Conservation (phyloP, 345 rosid species). For the Xanthoceras sorbifolium region DNA sequence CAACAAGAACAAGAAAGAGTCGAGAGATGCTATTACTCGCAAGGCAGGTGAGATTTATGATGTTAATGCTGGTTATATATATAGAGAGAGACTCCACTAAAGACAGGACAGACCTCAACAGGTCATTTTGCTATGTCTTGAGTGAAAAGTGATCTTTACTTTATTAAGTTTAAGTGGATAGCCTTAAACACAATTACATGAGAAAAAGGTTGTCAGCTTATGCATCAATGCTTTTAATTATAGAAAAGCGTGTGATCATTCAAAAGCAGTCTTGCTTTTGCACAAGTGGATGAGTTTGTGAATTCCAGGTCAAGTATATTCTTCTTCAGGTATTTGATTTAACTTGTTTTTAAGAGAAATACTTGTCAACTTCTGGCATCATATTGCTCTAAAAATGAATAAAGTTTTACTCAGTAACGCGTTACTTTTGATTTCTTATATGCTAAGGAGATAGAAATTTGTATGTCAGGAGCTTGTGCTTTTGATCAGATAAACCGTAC, state of each 20-base stretch:
- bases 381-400: not conserved
- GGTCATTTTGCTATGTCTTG: not conserved
- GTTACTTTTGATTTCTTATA: not conserved
- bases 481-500: not conserved
- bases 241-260: not conserved
- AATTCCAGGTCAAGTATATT: not conserved
- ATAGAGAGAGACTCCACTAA: not conserved
- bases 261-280: too few relatives aligned
- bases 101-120: not conserved
- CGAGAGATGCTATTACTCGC: not conserved
- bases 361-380: slow-evolving; percentile 3
- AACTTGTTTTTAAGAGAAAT: not conserved
- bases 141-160: not conserved
- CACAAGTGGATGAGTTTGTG: not conserved
- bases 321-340: not conserved
- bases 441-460: not conserved
- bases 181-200: not conserved
- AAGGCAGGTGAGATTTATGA: not conserved
- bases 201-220: not conserved
- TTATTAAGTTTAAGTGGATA: not conserved
- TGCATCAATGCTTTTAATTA: not conserved
- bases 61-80: not conserved
- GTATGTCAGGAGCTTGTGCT: not conserved
- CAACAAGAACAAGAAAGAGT: not conserved
- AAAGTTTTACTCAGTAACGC: not conserved